Conservation (phyloP, 164 flowering plant genomes). For the Aristolochia californica region DNA sequence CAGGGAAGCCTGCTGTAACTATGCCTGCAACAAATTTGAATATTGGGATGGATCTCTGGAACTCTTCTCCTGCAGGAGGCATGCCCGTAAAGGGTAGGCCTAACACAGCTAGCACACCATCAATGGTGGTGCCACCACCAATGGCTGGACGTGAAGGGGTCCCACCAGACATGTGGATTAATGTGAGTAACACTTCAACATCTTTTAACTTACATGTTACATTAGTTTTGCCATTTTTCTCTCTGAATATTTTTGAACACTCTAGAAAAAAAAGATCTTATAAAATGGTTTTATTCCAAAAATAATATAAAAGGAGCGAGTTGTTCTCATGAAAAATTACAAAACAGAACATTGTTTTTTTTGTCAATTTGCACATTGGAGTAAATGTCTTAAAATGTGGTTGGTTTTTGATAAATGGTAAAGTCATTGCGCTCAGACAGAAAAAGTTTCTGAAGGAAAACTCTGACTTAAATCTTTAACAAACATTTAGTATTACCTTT, state of each 20-base stretch:
- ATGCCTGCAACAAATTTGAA: constrained; percentile 64
- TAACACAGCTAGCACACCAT: constrained; percentile 34
- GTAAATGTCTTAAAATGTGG: too few relatives aligned
- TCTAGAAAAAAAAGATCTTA: neutral
- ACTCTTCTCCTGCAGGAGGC: constrained; percentile 30
- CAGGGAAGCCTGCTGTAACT: constrained; percentile 54
- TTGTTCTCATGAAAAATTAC: neutral
- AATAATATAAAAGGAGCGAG: neutral
- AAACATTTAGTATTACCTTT: neutral
- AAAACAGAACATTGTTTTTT: neutral
- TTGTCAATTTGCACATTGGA: too few relatives aligned
- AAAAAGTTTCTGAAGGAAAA: neutral
- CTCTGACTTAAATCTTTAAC: neutral
- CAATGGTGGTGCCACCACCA: constrained; percentile 26
- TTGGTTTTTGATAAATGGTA: neutral
- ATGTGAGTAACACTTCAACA: constrained; percentile 19
- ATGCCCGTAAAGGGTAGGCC: constrained; percentile 46
- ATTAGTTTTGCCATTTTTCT: neutral
- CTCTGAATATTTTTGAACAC: neutral
- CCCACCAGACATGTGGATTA: constrained; percentile 53
- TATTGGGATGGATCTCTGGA: constrained; percentile 86
- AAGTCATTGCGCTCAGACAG: neutral
- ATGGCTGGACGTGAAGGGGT: constrained; percentile 34
- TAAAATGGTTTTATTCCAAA: neutral
- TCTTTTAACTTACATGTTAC: neutral